Percentiles rank a stretch among this genome's conserved stretches.
Conservation (phyloP, 1,139 yeast genomes). For the Yamadazyma atlantica region DNA sequence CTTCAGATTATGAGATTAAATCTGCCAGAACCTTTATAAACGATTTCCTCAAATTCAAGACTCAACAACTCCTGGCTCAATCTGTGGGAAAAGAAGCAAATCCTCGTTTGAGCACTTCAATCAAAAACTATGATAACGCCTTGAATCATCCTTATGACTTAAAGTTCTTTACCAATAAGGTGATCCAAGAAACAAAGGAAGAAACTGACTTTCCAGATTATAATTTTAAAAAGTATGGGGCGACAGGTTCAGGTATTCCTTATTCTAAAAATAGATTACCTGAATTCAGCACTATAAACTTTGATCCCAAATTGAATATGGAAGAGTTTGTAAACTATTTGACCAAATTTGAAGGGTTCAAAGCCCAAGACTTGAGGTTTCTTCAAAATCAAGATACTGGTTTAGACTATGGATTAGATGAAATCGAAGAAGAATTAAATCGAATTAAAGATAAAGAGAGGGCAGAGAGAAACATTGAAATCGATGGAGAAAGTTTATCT, state of each 20-base stretch:
- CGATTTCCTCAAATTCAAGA: slow-evolving; percentile 22
- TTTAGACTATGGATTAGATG: slow-evolving; percentile 37
- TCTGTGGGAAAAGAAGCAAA: slow-evolving; percentile 2
- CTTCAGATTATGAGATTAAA: slow-evolving; percentile 15
- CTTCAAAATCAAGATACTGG: slow-evolving; percentile 17
- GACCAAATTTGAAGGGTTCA: slow-evolving; percentile 31
- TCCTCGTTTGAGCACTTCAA: slow-evolving; percentile 11
- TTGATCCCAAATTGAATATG: slow-evolving; percentile 16
- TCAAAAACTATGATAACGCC: slow-evolving; percentile 14
- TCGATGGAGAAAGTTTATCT: slow-evolving; percentile 35
- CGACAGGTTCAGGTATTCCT: neutral
- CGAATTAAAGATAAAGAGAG: slow-evolving; percentile 23
- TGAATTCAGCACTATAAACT: neutral
- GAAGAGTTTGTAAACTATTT: slow-evolving; percentile 31
- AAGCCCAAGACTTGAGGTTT: slow-evolving; percentile 26
- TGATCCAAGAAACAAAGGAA: slow-evolving; percentile 12
- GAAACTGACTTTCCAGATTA: slow-evolving; percentile 14
- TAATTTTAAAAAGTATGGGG: slow-evolving; percentile 11
- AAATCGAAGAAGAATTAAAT: slow-evolving; percentile 38
- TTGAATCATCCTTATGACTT: slow-evolving; percentile 10
- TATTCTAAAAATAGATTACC: neutral
- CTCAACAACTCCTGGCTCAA: slow-evolving; percentile 9
- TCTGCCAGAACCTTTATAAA: slow-evolving; percentile 21
- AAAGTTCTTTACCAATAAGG: slow-evolving; percentile 10
- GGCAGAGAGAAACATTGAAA: slow-evolving; percentile 23